Evolutionary conservation across 2,329 filamentous ascomycete genomes (phyloP).

Genomic region (Cladosporium colombiae): DNA sequence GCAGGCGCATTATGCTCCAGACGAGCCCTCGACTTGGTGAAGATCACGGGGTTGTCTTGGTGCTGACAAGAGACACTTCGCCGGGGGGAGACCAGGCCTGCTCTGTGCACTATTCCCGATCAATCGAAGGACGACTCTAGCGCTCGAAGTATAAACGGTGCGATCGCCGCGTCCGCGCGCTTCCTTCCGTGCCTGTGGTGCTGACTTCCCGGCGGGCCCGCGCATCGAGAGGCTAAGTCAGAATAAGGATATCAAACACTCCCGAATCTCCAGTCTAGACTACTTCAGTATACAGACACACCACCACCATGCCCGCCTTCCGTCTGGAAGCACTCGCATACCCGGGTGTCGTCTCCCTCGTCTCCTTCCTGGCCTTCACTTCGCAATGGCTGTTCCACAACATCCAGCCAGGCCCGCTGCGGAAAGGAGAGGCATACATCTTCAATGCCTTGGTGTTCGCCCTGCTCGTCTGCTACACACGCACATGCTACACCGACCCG

Average conservation of each 20-base stretch:
- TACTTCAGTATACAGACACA: neutral
- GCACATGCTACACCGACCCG: conserved; percentile 61
- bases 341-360: conserved; percentile 65
- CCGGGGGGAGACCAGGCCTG: neutral
- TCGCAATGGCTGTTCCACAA: conserved; percentile 70
- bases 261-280: neutral
- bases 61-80: neutral
- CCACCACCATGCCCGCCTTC: neutral
- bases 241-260: neutral
- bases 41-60: neutral
- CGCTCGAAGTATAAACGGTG: neutral
- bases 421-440: conserved; percentile 55
- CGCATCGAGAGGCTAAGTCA: neutral
- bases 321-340: conserved; percentile 18
- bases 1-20: neutral
- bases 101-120: neutral
- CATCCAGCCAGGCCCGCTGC: conserved; percentile 61
- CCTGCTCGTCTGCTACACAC: conserved; percentile 70
- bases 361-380: conserved; percentile 69
- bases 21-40: neutral
- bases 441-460: conserved; percentile 68
- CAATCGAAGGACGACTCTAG: neutral
- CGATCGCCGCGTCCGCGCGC: neutral
- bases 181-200: neutral
- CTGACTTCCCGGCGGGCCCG: neutral